Evolutionary conservation across 2,329 filamentous ascomycete genomes (phyloP), one percentile per base, ranked within the genome.

Genomic region (Nemania serpens): DNA sequence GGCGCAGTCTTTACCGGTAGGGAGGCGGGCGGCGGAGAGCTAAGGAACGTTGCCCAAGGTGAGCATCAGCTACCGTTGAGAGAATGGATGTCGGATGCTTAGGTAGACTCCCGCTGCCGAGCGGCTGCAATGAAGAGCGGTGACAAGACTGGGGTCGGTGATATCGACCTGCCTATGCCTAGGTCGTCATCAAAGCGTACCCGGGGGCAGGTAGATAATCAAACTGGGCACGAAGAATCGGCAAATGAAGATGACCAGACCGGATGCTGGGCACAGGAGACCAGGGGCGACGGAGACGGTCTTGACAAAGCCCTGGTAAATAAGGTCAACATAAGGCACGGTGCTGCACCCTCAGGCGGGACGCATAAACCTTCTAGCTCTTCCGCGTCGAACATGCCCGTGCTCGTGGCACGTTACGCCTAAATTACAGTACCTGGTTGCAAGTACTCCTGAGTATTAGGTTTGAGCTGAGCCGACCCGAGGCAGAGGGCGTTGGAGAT

Each of bases 351-450:
- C 42, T 29, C 9, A 42, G 43, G 15, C 48, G 37, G 39, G 33
- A 39, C 17, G 29, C 25, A 39, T 51, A 51, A 58, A 37, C 39
- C 18, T 58, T 58, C 39, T 15, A 13, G 11, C 39, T 17, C 18
- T 18, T 33, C 34, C 7, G 18, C 25, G 7, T 46, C 13, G 9
- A 56, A 11, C 45, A 50, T 45, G 46, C 7, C 22, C 43, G 17
- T 43, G 18, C 37, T n/a, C n/a, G 41, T 43, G 41, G 17, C 17
- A 43, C 41, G 41, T 43, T 43, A 43, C 41, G 17, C 20, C 41
- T 22, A 12, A 11, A 11, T 6, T 20, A 20, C 41, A 43, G 41
- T 22, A 22, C 18, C 41, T 43, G n/a, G 3, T 43, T n/a, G 20
- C 41, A 20, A n/a, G 41, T 29, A 29, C 4, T 29, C 25, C 25